A percentile compares a stretch with the other conserved stretches of the same genome.
These are phyloP conservation scores for Chaetomium tenue DNA, from an alignment of 495 filamentous ascomycete genomes.

Conservation along the genomic window DNA sequence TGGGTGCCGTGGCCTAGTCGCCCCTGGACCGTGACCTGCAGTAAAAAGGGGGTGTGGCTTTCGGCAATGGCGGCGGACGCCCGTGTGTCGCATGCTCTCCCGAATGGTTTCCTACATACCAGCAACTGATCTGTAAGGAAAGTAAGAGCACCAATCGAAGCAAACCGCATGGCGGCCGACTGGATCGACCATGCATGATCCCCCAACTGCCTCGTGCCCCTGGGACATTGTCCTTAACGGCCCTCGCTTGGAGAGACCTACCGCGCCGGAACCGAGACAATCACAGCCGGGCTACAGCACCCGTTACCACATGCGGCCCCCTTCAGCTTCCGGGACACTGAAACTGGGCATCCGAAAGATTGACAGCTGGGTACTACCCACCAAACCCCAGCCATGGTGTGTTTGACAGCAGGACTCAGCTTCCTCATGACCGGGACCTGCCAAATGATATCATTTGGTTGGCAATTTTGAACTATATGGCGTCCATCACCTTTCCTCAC, in stretches of 20 bases:
- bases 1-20: neutral
- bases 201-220: neutral
- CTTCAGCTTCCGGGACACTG: constrained; percentile 3
- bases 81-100: neutral
- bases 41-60: neutral
- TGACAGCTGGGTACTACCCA: neutral
- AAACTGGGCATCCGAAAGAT: constrained; percentile 1
- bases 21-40: neutral
- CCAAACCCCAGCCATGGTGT: neutral
- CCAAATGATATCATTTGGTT: constrained; percentile 2
- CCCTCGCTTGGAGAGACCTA: neutral
- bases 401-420: neutral
- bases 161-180: neutral
- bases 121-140: neutral
- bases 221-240: neutral
- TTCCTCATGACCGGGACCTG: constrained; percentile 2
- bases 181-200: constrained; percentile 13
- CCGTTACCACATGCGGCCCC: neutral
- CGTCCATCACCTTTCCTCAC: neutral
- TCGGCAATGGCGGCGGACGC: neutral
- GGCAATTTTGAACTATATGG: neutral
- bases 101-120: neutral
- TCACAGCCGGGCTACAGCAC: neutral
- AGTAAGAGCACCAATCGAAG: neutral
- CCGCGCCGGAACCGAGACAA: neutral